Base-by-base conservation (phyloP, 192 early-diverging fungal genomes). In the Rhizoclosmatium sp. region DNA sequence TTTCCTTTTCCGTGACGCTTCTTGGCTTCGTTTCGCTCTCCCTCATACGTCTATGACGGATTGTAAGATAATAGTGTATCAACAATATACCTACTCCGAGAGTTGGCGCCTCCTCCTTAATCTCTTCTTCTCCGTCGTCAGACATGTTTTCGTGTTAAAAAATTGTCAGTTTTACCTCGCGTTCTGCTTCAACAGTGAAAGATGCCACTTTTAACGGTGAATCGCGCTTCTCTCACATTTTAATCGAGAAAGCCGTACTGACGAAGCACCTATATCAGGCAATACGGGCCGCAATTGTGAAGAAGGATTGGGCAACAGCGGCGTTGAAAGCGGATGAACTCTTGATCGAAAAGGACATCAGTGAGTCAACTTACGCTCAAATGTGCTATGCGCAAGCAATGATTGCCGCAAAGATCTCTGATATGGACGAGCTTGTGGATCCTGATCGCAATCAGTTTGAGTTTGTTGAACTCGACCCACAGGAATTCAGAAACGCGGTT, bases 1-100 rank as follows among this genome's bases (percentile, higher is more conserved):
- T 86, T 85, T 9, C 88, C 89, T 56, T 87, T 84, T 16, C 89
- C 89, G 79, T 91, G 89, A 42, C 89, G 75, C 58, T 89, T 83
- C 21, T 76, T 81, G 9, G 67, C 64, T 39, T 82, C 87, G 76
- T 88, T 87, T 46, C 89, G 74, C 47, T 88, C 87, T 12, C 89
- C 89, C 59, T 87, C 88, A 75, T 91, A 91, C n/a, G 78, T 78
- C 88, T 89, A 3, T 60, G 10, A 2, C 5, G 51, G 19, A 40
- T 0, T 2, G 16, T 19, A 23, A 54, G 47, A 31, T 45, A 5
- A 14, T 71, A 44, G n/a, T 16, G 12, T 23, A 58, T 19, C 40
- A 59, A 42, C 41, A 56, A 21, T 3, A 45, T 65, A 60, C 51
- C 40, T 82, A 89, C 86, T 49, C 85, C 86, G 75, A 89, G 80